Conservation (phyloP, 2,329 filamentous ascomycete species). For the Cercospora janseana region DNA sequence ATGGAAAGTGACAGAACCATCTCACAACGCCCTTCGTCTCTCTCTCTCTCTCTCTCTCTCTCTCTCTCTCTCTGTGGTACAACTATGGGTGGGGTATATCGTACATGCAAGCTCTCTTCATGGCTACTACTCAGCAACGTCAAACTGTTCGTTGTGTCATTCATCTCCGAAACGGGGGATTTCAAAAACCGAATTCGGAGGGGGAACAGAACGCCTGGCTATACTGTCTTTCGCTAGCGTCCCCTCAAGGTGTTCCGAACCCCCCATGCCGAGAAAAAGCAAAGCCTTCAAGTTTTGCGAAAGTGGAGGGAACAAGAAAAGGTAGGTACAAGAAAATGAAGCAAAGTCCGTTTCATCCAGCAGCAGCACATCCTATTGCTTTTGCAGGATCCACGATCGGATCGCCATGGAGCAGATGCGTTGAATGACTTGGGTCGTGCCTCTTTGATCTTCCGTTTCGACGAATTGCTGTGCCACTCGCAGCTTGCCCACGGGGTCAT, state of each 20-base stretch:
- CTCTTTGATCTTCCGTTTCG: conserved; percentile 46
- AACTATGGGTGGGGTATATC: conserved; percentile 1
- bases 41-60: too few relatives aligned
- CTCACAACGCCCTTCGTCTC: too few relatives aligned
- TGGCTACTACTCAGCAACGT: not conserved
- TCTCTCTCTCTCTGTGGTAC: not conserved
- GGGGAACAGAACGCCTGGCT: not conserved
- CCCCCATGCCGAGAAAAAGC: too few relatives aligned
- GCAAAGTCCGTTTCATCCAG: too few relatives aligned
- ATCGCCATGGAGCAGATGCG: conserved; percentile 51
- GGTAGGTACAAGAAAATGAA: conserved; percentile 8
- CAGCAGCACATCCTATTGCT: conserved; percentile 31
- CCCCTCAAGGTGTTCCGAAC: too few relatives aligned
- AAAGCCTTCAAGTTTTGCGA: too few relatives aligned
- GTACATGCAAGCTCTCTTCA: conserved; percentile 1
- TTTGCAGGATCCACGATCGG: conserved; percentile 42
- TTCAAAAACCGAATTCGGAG: too few relatives aligned
- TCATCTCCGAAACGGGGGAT: too few relatives aligned
- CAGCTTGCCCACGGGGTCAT: conserved; percentile 46
- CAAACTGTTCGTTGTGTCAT: conserved; percentile 1
- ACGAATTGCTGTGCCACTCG: conserved; percentile 51
- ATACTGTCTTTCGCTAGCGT: too few relatives aligned
- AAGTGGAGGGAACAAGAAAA: too few relatives aligned
- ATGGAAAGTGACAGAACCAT: too few relatives aligned
- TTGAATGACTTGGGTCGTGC: conserved; percentile 50